Conservation (phyloP, 2,329 filamentous ascomycete species). For the Septoria petroselini region DNA sequence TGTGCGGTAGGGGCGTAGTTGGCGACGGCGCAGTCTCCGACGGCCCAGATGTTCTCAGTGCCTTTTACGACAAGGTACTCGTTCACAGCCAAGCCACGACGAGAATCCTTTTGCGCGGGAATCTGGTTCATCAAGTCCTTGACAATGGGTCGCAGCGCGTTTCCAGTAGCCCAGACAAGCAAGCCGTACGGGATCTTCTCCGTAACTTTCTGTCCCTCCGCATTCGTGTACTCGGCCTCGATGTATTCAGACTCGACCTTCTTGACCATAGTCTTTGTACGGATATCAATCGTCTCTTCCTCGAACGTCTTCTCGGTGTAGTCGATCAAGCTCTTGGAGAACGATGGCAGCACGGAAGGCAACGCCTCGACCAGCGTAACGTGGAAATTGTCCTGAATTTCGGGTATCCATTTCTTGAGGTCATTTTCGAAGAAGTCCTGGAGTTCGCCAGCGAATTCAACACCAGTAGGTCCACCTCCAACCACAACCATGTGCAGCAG, state of each 20-base stretch:
- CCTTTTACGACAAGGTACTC: slow-evolving; percentile 99
- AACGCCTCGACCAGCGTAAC: slow-evolving; percentile 97
- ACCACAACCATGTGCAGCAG: slow-evolving; percentile 93
- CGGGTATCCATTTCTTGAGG: slow-evolving; percentile 95
- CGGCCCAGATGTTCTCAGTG: slow-evolving; percentile 93
- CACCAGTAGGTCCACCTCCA: slow-evolving; percentile 88
- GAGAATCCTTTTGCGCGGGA: slow-evolving; percentile 89
- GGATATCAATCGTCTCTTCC: slow-evolving; percentile 96
- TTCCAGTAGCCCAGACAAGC: slow-evolving; percentile 97
- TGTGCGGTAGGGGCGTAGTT: slow-evolving; percentile 98
- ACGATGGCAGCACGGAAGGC: slow-evolving; percentile 91
- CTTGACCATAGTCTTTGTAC: slow-evolving; percentile 99
- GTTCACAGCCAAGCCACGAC: slow-evolving; percentile 92
- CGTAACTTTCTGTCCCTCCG: slow-evolving; percentile 78
- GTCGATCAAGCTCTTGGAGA: slow-evolving; percentile 98
- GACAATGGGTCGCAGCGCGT: slow-evolving; percentile 84
- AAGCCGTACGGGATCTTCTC: slow-evolving; percentile 89
- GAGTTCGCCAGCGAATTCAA: slow-evolving; percentile 96
- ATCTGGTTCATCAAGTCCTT: slow-evolving; percentile 90
- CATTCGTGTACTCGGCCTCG: slow-evolving; percentile 77
- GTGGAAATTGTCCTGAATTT: slow-evolving; percentile 91
- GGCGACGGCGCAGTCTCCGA: slow-evolving; percentile 94
- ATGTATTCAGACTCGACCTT: slow-evolving; percentile 89
- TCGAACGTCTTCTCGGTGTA: slow-evolving; percentile 99
- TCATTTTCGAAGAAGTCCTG: slow-evolving; percentile 99